Base-by-base conservation (phyloP, 2,329 filamentous ascomycete species). In the Apiospora pterosperma region DNA sequence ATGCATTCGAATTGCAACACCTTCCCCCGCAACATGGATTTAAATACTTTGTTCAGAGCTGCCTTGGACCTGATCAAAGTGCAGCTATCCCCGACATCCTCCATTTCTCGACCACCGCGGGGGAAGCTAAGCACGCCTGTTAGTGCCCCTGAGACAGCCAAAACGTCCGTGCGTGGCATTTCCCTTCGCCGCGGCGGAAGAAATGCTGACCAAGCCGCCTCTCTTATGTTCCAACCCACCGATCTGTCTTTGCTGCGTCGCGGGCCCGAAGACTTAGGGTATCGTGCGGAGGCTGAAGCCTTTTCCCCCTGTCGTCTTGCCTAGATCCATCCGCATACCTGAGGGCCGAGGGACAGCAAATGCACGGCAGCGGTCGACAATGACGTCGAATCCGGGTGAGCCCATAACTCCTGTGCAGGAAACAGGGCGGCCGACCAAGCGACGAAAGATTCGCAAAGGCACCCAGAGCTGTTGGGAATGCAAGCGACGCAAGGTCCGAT, bases 381-480 rank as follows among this genome's bases (percentile, higher is more conserved):
- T 48, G 48, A 55, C 16, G 25, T 34, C 28, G 48, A n/a, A 34
- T 16, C 25, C 14, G 23, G 36, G 19, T 39, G 38, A 55, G 16
- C 48, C 48, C 48, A n/a, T 28, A 55, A 7, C 25, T 8, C 7
- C 25, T 55, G 28, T 55, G 14, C 25, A 12, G n/a, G 38, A 38
- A 60, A 3, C 36, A 23, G n/a, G 19, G 36, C 59, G 36, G n/a
- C 25, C 1, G 36, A 44, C 66, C 21, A 80, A 76, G 68, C 75
- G 76, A 62, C 72, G 77, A 41, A 84, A 79, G 65, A 28, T 85
- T 25, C 81, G 84, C 25, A 87, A 85, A 62, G 85, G 85, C n/a
- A 87, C 85, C 0, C 77, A 75, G 34, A 86, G 83, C 64, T 87
- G 85, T 71, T 87, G 84, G 84, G 84, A 86, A 68, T 88, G 85